A percentile compares a stretch with the other conserved stretches of the same genome.
Evolutionary conservation across 345 rosid species (phyloP).

Genomic region (Stellera chamaejasme): DNA sequence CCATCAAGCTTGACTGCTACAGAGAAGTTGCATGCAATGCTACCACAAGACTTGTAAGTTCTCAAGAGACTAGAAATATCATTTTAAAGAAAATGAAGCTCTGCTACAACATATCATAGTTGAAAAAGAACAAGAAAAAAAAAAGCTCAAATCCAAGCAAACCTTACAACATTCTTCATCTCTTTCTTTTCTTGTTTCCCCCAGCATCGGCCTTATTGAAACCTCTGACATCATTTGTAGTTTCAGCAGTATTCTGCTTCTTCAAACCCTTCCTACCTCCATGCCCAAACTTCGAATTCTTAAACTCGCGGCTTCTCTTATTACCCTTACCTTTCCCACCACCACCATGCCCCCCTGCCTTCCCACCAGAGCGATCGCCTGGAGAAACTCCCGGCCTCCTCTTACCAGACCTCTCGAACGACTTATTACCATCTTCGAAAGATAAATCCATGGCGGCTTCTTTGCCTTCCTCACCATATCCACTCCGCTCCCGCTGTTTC

Average conservation of each 20-base stretch:
- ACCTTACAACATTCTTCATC: slow-evolving; percentile 12
- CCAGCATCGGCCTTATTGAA: slow-evolving; percentile 24
- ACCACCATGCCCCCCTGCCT: slow-evolving; percentile 21
- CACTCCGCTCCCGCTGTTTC: slow-evolving; percentile 83
- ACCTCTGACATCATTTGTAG: slow-evolving; percentile 30
- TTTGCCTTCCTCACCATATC: slow-evolving; percentile 45
- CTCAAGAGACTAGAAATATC: too few species aligned
- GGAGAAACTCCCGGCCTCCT: slow-evolving; percentile 44
- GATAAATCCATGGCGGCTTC: slow-evolving; percentile 42
- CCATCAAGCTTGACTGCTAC: too few species aligned
- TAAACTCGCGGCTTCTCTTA: slow-evolving; percentile 26
- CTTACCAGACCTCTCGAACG: slow-evolving; percentile 31
- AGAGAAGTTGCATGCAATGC: too few species aligned
- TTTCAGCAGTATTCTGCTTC: slow-evolving; percentile 63
- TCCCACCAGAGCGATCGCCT: slow-evolving; percentile 65
- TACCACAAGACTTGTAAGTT: too few species aligned
- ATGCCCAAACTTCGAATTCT: slow-evolving; percentile 53
- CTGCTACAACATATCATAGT: neutral
- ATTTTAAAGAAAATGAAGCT: too few species aligned
- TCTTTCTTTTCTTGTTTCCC: slow-evolving; percentile 58
- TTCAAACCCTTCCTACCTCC: slow-evolving; percentile 55
- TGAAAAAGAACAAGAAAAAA: slow-evolving; percentile 1
- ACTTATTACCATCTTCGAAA: slow-evolving; percentile 47
- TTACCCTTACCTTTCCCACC: slow-evolving; percentile 22
- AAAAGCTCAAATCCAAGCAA: neutral